Conservation (phyloP, 306 rosid genomes). For the Oemleria cerasiformis region DNA sequence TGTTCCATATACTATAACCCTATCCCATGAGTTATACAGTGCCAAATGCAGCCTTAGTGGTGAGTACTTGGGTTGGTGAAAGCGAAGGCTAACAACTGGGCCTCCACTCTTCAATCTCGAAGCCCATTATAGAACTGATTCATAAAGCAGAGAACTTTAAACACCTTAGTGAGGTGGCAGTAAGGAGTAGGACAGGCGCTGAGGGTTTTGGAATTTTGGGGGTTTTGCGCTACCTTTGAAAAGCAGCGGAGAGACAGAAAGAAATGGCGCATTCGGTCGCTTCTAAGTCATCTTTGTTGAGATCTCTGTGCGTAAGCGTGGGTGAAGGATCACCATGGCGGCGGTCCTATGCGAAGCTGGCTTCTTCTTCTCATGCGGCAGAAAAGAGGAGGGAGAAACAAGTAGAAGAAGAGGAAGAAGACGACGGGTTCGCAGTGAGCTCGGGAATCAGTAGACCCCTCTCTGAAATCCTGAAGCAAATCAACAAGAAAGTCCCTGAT, state of each 20-base stretch:
- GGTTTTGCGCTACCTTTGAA: neutral
- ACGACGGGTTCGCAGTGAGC: conserved; percentile 9
- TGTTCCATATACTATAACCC: too few relatives aligned
- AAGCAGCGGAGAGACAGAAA: neutral
- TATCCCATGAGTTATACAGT: too few relatives aligned
- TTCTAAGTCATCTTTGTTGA: neutral
- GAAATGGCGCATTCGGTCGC: neutral
- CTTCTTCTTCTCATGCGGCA: conserved; percentile 10
- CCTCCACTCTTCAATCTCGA: too few relatives aligned
- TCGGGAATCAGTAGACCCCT: conserved; percentile 72
- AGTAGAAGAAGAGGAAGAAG: neutral
- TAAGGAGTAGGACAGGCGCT: neutral
- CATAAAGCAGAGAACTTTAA: too few relatives aligned
- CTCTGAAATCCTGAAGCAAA: conserved; percentile 66
- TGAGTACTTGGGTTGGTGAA: too few relatives aligned
- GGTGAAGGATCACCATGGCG: conserved; percentile 5
- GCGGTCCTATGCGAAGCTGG: conserved; percentile 10
- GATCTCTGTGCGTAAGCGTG: neutral
- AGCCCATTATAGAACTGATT: too few relatives aligned
- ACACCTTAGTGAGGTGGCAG: too few relatives aligned
- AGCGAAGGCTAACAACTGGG: too few relatives aligned
- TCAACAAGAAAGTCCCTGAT: conserved; percentile 81
- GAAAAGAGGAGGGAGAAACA: conserved; percentile 12
- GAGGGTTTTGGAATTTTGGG: neutral
- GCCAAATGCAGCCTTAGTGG: too few relatives aligned